A percentile compares a stretch with the other conserved stretches of the same genome.
Evolutionary conservation across 305 asterid genomes (phyloP).

Genomic region (Fraxinus ornus): DNA sequence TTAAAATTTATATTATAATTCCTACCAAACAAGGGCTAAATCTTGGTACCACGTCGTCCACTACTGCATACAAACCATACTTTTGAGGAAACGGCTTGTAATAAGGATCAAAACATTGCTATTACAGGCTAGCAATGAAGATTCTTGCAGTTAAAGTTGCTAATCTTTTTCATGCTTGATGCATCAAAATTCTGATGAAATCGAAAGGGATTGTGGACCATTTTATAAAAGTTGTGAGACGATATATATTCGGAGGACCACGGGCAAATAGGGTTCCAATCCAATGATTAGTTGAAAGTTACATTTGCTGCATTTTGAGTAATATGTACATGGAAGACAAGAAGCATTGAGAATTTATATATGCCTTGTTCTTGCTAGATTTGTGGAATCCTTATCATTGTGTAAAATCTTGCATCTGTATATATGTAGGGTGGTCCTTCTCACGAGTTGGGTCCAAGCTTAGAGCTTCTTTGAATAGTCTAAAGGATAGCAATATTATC

Average conservation of each 20-base stretch:
- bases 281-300: conserved; percentile 44
- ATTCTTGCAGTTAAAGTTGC: neutral
- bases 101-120: neutral
- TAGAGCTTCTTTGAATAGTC: conserved; percentile 23
- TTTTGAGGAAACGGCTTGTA: neutral
- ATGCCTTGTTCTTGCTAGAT: neutral
- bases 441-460: conserved; percentile 25
- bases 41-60: neutral
- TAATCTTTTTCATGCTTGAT: neutral
- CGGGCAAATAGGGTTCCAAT: neutral
- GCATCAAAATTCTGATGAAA: neutral
- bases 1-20: too few species aligned
- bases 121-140: neutral
- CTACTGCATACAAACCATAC: neutral
- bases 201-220: neutral
- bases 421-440: conserved; percentile 22
- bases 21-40: too few species aligned
- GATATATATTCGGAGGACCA: neutral
- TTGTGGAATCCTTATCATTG: neutral
- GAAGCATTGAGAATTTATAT: neutral
- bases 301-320: conserved; percentile 24
- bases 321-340: neutral
- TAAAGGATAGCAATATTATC: neutral
- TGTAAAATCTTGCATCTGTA: neutral
- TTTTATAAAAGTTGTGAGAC: conserved; percentile 16